Conservation (phyloP, 2,329 filamentous ascomycete species). For the Penicillium verrucosum region DNA sequence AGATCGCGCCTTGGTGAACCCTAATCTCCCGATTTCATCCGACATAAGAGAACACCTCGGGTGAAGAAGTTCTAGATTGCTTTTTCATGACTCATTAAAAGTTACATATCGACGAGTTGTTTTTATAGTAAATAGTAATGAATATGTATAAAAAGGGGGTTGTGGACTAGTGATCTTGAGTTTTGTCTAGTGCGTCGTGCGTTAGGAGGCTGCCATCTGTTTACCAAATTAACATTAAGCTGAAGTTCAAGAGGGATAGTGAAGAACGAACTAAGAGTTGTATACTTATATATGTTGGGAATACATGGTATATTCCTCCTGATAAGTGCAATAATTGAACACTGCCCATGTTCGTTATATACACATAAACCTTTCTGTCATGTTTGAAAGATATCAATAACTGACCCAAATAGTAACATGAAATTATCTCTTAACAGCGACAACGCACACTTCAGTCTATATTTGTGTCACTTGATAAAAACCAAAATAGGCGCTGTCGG, state of each 20-base stretch:
- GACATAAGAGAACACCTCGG: background rate
- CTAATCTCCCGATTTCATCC: conserved; percentile 9
- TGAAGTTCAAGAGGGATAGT: no score
- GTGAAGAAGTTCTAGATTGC: background rate
- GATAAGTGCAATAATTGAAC: background rate
- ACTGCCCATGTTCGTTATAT: background rate
- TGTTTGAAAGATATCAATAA: background rate
- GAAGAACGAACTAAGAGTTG: background rate
- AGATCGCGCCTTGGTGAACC: background rate
- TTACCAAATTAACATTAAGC: no score
- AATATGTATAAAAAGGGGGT: background rate
- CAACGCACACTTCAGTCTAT: background rate
- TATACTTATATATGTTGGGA: background rate
- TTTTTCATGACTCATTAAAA: background rate
- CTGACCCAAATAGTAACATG: no score
- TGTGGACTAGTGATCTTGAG: background rate
- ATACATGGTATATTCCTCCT: background rate
- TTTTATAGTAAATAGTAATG: background rate
- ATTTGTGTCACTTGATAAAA: background rate
- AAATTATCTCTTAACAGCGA: background rate
- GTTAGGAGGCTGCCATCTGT: background rate
- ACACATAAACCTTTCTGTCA: background rate
- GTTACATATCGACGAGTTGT: background rate
- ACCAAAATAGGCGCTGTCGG: background rate
- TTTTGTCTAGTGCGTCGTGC: no score